These are phyloP conservation scores for Hygrocybe coccinea DNA, from an alignment of 768 basidiomycete genomes.

Conservation along the genomic window DNA sequence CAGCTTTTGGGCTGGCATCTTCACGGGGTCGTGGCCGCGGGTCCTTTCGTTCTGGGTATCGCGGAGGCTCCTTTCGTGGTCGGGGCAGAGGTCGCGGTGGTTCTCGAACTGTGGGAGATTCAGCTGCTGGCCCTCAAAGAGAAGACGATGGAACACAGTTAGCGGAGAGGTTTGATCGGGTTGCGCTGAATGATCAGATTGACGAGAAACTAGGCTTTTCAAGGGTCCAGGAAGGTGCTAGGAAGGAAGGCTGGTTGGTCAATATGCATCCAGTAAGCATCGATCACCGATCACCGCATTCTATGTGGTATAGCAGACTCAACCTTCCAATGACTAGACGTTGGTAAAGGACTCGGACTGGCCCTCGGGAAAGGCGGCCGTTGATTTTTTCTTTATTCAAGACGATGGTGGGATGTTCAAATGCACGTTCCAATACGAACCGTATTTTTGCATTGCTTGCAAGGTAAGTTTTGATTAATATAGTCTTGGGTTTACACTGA, in stretches of 20 bases:
- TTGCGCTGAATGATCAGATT: conserved; percentile 72
- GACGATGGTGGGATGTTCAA: conserved; percentile 98
- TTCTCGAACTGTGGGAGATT: conserved; percentile 38
- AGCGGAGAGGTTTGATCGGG: conserved; percentile 81
- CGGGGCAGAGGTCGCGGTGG: conserved; percentile 52
- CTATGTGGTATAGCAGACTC: not conserved
- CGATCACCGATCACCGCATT: not conserved
- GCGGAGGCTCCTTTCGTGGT: conserved; percentile 49
- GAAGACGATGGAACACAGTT: conserved; percentile 89
- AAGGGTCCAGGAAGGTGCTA: conserved; percentile 70
- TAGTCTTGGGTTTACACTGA: not conserved
- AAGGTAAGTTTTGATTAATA: conserved; percentile 51
- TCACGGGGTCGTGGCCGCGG: conserved; percentile 42
- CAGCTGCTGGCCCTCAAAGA: conserved; percentile 44
- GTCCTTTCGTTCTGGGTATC: conserved; percentile 44
- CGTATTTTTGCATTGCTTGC: conserved; percentile 91
- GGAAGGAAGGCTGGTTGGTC: conserved; percentile 87
- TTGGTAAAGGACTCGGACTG: conserved; percentile 81
- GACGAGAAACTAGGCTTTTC: conserved; percentile 92
- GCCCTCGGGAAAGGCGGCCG: conserved; percentile 80
- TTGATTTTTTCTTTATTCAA: conserved; percentile 96
- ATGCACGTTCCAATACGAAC: conserved; percentile 85
- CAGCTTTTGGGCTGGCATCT: conserved; percentile 54
- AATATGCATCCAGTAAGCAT: conserved; percentile 92
- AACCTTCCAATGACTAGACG: conserved; percentile 46